Conservation (phyloP, 306 rosid genomes). For the Psophocarpus tetragonolobus region DNA sequence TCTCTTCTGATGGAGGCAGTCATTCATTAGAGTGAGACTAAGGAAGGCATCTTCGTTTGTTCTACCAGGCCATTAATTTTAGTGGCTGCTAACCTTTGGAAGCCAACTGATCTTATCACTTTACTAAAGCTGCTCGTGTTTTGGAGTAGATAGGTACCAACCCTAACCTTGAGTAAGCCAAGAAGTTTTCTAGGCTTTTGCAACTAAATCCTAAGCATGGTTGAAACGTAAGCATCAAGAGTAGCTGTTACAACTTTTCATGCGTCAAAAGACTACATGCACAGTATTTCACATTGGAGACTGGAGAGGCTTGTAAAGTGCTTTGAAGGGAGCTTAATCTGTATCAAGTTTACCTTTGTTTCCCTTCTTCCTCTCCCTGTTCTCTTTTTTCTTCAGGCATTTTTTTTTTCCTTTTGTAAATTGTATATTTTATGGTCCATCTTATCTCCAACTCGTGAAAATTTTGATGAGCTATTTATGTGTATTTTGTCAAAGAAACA, state of each 20-base stretch:
- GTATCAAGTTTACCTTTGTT: not conserved
- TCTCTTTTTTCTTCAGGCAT: not conserved
- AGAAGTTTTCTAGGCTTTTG: conserved; percentile 27
- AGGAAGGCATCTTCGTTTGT: conserved; percentile 11
- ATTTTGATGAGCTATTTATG: conserved; percentile 23
- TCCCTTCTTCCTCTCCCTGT: not conserved
- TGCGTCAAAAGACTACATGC: conserved; percentile 5
- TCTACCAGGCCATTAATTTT: conserved; percentile 13
- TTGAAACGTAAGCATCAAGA: conserved; percentile 19
- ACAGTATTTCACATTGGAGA: conserved; percentile 16
- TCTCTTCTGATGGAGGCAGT: not conserved
- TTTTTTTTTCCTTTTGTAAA: not conserved
- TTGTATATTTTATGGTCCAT: not conserved
- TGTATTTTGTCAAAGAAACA: too few species aligned
- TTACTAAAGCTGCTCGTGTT: not conserved
- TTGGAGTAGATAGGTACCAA: not conserved
- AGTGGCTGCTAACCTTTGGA: not conserved
- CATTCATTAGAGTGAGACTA: conserved; percentile 18
- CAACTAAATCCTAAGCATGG: not conserved
- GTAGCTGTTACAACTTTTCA: conserved; percentile 20
- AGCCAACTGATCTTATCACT: conserved; percentile 10
- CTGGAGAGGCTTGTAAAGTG: conserved; percentile 24
- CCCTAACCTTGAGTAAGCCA: conserved; percentile 23
- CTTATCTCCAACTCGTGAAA: conserved; percentile 2
- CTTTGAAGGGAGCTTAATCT: not conserved